Base-by-base conservation (phyloP, 2,329 filamentous ascomycete species). In the Fusarium coicis region DNA sequence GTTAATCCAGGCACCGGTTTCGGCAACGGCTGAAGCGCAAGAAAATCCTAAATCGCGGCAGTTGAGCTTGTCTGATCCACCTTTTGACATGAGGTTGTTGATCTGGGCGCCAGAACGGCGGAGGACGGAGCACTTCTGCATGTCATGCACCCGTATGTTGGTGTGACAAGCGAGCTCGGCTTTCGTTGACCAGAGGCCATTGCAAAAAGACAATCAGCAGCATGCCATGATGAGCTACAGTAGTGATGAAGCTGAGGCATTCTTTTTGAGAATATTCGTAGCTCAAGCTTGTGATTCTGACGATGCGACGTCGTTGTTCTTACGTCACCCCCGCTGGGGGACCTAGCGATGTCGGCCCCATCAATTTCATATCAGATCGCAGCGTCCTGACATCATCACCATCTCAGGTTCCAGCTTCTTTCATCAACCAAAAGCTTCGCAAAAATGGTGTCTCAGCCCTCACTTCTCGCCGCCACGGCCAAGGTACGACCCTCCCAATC, bases 401-500 rank as follows among this genome's bases (percentile, higher is more conserved):
- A 11, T 9, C 10, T 42, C 23, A 9, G 26, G 34, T 39, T 61
- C 39, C 26, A 21, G 5, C 23, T 28, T 65, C 9, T 26, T 26
- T 23, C 40, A 58, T 5, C n/a, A 4, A 23, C 21, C 16, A 7
- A 40, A 39, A 49, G 5, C 16, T 34, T 44, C 16, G 26, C 21
- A 5, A 63, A 64, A 52, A 78, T 78, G 77, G 55, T 72, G 5
- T 58, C 76, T 10, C 64, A 63, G 42, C 40, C 71, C 9, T 74
- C 76, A 6, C 64, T 78, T 6, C 74, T 79, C 19, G 72, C 77
- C 10, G 57, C 70, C 5, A 76, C 63, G 55, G 59, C 73, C 36
- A 79, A 75, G 42, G 77, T 79, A 69, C 2, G 14, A 2, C 15
- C 1, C 12, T 16, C 4, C 7, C 3, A 6, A 8, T 15, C 0